A percentile compares a stretch with the other conserved stretches of the same genome.
Evolutionary conservation across 2,329 filamentous ascomycete species (phyloP).

Genomic region (Trichoderma sp.): DNA sequence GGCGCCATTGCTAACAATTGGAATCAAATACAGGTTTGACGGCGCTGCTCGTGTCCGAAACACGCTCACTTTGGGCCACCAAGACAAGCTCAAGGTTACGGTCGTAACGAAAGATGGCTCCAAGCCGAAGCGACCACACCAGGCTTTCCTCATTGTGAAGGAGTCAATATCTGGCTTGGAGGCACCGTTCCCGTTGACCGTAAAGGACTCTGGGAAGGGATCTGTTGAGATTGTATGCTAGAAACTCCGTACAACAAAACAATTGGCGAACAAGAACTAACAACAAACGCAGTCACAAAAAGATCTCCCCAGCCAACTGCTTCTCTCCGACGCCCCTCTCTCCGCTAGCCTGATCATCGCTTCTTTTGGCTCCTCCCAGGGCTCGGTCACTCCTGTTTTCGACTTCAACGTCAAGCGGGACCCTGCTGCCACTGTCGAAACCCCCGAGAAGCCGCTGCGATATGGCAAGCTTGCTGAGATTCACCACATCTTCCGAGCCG

Average conservation of each 20-base stretch:
- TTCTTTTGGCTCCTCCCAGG: conserved; percentile 77
- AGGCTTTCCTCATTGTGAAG: conserved; percentile 85
- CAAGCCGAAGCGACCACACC: conserved; percentile 83
- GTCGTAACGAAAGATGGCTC: conserved; percentile 81
- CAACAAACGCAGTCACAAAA: conserved; percentile 69
- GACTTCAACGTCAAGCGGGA: conserved; percentile 70
- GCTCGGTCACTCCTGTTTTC: conserved; percentile 73
- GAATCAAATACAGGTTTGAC: conserved; percentile 55
- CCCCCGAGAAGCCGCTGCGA: conserved; percentile 71
- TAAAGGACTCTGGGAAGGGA: conserved; percentile 88
- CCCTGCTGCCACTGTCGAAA: conserved; percentile 60
- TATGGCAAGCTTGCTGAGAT: conserved; percentile 87
- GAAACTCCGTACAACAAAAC: background rate
- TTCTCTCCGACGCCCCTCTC: conserved; percentile 68
- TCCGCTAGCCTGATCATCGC: conserved; percentile 81
- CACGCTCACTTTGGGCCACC: conserved; percentile 64
- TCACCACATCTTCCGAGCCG: conserved; percentile 83
- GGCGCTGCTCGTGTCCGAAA: conserved; percentile 63
- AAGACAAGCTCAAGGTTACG: conserved; percentile 78
- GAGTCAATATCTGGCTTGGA: conserved; percentile 80
- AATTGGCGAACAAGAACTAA: conserved; percentile 35
- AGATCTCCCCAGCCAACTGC: conserved; percentile 84
- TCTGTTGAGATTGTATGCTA: conserved; percentile 78
- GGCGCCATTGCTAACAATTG: conserved; percentile 34
- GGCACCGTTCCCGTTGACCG: conserved; percentile 78